Percentiles rank a stretch among this genome's conserved stretches.
phyloP scores from a whole-genome alignment of 73 alveolate species.

The Blepharisma stoltei region DNA sequence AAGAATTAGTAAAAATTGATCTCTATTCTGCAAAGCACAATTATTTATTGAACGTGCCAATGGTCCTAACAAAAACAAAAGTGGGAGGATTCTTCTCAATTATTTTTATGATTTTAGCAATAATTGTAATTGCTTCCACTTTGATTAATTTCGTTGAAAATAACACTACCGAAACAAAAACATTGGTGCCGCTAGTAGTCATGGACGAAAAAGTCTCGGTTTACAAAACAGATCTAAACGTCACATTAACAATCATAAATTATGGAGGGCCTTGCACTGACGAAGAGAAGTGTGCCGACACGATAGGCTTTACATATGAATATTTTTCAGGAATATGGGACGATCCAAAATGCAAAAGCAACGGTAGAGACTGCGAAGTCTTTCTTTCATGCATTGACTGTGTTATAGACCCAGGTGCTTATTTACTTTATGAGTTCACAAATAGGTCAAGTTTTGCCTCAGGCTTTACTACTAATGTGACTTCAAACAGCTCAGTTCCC shows the following conservation, averaged over 20 bases:
- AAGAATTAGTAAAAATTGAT: slow-evolving; percentile 14
- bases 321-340: background rate
- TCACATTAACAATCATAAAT: background rate
- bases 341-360: background rate
- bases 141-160: background rate
- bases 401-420: background rate
- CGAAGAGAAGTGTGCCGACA: background rate
- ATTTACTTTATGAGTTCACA: background rate
- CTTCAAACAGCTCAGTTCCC: slow-evolving; percentile 25
- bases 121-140: background rate
- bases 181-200: slow-evolving; percentile 14
- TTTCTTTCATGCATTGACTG: background rate
- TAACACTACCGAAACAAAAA: background rate
- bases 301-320: background rate
- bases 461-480: background rate
- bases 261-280: slow-evolving; percentile 27
- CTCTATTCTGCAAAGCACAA: background rate
- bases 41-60: background rate
- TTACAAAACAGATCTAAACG: background rate
- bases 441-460: background rate
- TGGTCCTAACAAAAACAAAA: slow-evolving; percentile 3
- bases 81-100: slow-evolving; percentile 16
- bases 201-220: background rate
- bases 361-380: background rate
- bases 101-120: background rate